Conservation (phyloP, 2,329 filamentous ascomycete genomes). For the Colletotrichum destructivum region DNA sequence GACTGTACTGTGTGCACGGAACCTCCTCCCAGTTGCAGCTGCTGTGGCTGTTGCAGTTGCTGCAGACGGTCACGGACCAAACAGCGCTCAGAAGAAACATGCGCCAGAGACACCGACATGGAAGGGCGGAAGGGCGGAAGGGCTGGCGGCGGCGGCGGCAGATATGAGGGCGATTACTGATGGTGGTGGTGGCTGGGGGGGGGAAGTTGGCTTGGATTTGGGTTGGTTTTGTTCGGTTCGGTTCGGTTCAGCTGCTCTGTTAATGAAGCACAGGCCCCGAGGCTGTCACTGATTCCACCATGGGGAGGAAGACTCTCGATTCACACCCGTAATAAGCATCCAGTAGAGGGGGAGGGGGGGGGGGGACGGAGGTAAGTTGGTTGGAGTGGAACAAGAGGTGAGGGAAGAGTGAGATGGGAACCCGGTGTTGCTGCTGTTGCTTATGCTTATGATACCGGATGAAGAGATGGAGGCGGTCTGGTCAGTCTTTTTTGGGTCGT, state of each 20-base stretch:
- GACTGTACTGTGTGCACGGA: constrained; percentile 7
- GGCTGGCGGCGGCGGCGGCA: no score
- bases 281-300: constrained; percentile 21
- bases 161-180: neutral
- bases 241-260: no score
- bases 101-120: constrained; percentile 41
- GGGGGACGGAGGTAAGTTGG: neutral
- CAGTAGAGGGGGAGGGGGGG: neutral
- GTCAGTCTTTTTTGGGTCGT: constrained; percentile 1
- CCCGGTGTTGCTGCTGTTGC: neutral
- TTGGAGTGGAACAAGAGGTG: constrained; percentile 4
- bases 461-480: constrained; percentile 13
- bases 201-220: neutral
- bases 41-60: neutral
- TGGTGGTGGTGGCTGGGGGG: neutral
- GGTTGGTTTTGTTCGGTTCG: constrained; percentile 11
- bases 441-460: neutral
- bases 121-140: constrained; percentile 1
- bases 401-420: neutral
- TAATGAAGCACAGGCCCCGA: constrained; percentile 24
- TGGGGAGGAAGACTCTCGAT: neutral
- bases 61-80: constrained; percentile 31
- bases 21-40: neutral
- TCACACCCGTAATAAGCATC: neutral
- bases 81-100: constrained; percentile 41